A percentile compares a stretch with the other conserved stretches of the same genome.
Evolutionary conservation across 1,139 yeast genomes (phyloP).

Genomic region (Sugiyamaella novakii): DNA sequence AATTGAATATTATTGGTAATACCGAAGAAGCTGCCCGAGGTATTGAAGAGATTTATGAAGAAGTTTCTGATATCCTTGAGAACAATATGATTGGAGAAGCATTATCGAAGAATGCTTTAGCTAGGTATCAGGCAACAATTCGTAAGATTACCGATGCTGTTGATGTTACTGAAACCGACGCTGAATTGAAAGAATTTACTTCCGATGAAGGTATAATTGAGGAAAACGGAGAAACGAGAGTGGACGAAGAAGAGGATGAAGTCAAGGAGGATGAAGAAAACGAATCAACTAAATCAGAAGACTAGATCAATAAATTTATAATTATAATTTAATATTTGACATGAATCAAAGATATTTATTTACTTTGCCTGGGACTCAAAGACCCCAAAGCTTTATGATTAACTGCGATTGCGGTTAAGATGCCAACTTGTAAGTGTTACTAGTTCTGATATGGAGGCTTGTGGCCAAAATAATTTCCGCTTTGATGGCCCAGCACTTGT

Average conservation of each 20-base stretch:
- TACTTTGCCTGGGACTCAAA: too few species aligned
- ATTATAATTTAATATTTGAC: too few species aligned
- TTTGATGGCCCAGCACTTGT: too few species aligned
- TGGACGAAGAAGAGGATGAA: neutral
- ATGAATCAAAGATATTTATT: too few species aligned
- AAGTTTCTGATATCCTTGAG: conserved; percentile 40
- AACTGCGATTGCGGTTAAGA: too few species aligned
- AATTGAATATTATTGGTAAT: conserved; percentile 47
- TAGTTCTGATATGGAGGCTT: too few species aligned
- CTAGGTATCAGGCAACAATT: conserved; percentile 17
- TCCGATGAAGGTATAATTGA: neutral
- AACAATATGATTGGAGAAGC: conserved; percentile 22
- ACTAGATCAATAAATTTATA: too few species aligned
- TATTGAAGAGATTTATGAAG: conserved; percentile 4
- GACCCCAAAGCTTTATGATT: too few species aligned
- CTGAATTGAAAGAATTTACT: neutral
- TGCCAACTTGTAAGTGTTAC: too few species aligned
- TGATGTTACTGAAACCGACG: conserved; percentile 17
- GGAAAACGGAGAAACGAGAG: conserved; percentile 27
- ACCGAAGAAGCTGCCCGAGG: conserved; percentile 27
- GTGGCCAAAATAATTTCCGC: too few species aligned
- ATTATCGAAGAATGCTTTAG: conserved; percentile 23
- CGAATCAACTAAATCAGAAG: too few species aligned
- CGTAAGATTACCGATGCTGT: conserved; percentile 17
- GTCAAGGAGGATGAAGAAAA: too few species aligned